phyloP scores from a whole-genome alignment of 495 filamentous ascomycete genomes.

The Penicillium diatomitis region DNA sequence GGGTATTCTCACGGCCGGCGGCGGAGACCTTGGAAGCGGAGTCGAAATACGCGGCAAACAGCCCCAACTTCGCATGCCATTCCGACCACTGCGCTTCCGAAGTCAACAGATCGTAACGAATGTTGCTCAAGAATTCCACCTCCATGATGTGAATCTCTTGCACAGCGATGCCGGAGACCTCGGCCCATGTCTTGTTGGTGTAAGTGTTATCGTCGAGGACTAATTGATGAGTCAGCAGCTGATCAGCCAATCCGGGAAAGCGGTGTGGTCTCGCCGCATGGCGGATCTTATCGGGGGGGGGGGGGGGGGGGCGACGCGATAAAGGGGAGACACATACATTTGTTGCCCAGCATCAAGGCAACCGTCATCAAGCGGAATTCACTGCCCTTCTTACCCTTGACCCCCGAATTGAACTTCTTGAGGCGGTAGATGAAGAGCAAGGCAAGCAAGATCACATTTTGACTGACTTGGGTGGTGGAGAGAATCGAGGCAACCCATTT shows the following conservation, averaged over 20 bases:
- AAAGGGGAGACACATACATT: slow-evolving; percentile 54
- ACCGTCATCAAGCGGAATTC: slow-evolving; percentile 94
- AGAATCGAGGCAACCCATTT: slow-evolving; percentile 92
- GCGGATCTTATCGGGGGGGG: slow-evolving; percentile 5
- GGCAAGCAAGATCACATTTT: slow-evolving; percentile 88
- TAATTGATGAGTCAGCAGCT: slow-evolving; percentile 29
- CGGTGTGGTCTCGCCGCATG: slow-evolving; percentile 6
- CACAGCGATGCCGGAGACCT: slow-evolving; percentile 91
- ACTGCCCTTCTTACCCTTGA: slow-evolving; percentile 85
- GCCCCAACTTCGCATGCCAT: slow-evolving; percentile 74
- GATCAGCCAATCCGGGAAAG: background rate
- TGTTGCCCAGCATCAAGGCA: slow-evolving; percentile 96
- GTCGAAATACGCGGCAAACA: slow-evolving; percentile 74
- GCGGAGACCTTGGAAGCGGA: slow-evolving; percentile 39
- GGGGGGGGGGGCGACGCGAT: slow-evolving; percentile 16
- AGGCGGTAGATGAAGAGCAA: slow-evolving; percentile 88
- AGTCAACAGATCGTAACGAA: slow-evolving; percentile 85
- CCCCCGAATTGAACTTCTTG: slow-evolving; percentile 78
- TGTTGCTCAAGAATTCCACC: slow-evolving; percentile 97
- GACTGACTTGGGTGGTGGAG: slow-evolving; percentile 91
- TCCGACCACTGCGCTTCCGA: slow-evolving; percentile 73
- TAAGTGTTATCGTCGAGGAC: slow-evolving; percentile 98
- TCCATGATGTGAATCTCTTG: slow-evolving; percentile 98
- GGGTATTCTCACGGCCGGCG: slow-evolving; percentile 13
- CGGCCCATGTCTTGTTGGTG: slow-evolving; percentile 99